Evolutionary conservation across 2,329 filamentous ascomycete species (phyloP).

Genomic region (Nemania diffusa): DNA sequence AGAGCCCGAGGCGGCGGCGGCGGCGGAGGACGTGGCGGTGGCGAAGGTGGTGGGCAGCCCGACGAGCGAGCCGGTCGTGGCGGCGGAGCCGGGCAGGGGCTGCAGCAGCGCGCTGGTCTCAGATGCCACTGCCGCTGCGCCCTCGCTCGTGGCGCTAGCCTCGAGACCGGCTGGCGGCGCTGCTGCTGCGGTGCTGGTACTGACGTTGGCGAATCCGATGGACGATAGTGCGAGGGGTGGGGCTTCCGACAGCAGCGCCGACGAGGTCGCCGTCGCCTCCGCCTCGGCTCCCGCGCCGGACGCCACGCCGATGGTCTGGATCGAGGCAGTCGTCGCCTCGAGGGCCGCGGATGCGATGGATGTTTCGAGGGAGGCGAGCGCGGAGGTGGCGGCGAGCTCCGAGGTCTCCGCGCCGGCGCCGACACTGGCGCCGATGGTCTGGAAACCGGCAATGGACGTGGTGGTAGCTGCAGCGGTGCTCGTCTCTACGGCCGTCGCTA

Average conservation of each 20-base stretch:
- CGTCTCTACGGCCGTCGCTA: neutral
- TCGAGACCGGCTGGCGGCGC: neutral
- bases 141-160: constrained; percentile 14
- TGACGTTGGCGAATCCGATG: neutral
- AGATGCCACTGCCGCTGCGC: neutral
- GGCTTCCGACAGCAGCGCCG: constrained; percentile 14
- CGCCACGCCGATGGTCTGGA: constrained; percentile 33
- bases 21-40: no score
- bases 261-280: constrained; percentile 18
- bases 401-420: neutral
- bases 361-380: constrained; percentile 8
- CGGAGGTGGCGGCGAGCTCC: constrained; percentile 12
- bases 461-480: neutral
- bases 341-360: constrained; percentile 17
- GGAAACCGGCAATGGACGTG: constrained; percentile 11
- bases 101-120: constrained; percentile 18
- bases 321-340: no score
- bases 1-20: constrained; percentile 1
- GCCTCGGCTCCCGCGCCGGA: neutral
- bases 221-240: neutral
- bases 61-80: constrained; percentile 18
- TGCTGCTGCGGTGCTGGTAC: neutral
- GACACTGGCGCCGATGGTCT: constrained; percentile 21
- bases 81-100: constrained; percentile 23
- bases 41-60: constrained; percentile 19